These are phyloP conservation scores for Inga oerstediana DNA, from an alignment of 306 rosid genomes.

Conservation along the genomic window DNA sequence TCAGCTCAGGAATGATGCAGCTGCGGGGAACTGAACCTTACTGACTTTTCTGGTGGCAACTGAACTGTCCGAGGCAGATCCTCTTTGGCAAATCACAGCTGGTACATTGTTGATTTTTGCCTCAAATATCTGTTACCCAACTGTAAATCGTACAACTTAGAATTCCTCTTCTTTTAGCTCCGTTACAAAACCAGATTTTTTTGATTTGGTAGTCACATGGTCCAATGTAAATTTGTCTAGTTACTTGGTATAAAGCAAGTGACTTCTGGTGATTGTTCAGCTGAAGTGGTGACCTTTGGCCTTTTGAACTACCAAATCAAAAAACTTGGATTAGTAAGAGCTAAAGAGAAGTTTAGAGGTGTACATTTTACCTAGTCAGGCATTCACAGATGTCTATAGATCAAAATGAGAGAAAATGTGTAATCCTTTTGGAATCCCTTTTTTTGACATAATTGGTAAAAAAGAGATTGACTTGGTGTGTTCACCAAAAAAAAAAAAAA, in stretches of 20 bases:
- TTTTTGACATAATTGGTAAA: slow-evolving; percentile 3
- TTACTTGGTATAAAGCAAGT: not conserved
- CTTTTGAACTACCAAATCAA: not conserved
- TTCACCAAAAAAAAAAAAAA: not conserved
- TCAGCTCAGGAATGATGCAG: slow-evolving; percentile 63
- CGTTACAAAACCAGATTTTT: not conserved
- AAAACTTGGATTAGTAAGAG: not conserved
- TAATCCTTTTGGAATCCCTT: not conserved
- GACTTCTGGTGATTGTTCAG: not conserved
- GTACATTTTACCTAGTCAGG: not conserved
- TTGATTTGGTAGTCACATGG: not conserved
- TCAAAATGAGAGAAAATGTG: not conserved
- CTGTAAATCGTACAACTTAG: not conserved
- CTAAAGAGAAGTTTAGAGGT: not conserved
- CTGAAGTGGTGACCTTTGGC: not conserved
- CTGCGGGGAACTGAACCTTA: slow-evolving; percentile 58
- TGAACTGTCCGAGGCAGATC: not conserved
- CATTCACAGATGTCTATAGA: not conserved
- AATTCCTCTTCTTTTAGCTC: not conserved
- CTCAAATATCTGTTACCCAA: not conserved
- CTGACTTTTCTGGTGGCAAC: slow-evolving; percentile 1
- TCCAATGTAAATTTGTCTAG: not conserved
- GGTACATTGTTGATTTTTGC: not conserved
- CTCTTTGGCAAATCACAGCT: not conserved
- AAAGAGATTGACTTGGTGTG: slow-evolving; percentile 34